Evolutionary conservation across 257 asterid species (phyloP).

Genomic region (Nemophila menziesii): DNA sequence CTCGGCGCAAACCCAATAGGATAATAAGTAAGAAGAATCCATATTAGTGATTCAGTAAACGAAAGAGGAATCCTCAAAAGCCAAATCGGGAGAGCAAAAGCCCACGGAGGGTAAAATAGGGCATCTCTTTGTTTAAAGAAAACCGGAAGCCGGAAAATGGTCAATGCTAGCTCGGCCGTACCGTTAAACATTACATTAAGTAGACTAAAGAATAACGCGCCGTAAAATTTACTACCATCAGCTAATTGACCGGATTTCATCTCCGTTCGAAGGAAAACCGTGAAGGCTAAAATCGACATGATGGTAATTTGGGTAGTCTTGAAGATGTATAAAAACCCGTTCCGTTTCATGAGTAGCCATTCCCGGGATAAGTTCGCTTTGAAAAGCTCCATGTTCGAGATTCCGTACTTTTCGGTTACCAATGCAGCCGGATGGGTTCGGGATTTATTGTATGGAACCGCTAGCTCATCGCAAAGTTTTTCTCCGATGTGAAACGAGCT

Average conservation of each 20-base stretch:
- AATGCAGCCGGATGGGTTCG: slow-evolving; percentile 63
- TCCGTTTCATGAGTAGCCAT: slow-evolving; percentile 69
- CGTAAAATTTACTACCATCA: slow-evolving; percentile 51
- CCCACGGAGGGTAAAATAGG: slow-evolving; percentile 80
- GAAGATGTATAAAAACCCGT: slow-evolving; percentile 55
- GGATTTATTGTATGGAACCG: slow-evolving; percentile 51
- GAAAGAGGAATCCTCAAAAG: slow-evolving; percentile 57
- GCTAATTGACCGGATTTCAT: slow-evolving; percentile 48
- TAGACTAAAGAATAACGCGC: slow-evolving; percentile 73
- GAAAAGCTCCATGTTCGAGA: slow-evolving; percentile 57
- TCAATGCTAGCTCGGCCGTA: slow-evolving; percentile 73
- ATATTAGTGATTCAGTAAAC: slow-evolving; percentile 44
- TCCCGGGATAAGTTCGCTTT: slow-evolving; percentile 59
- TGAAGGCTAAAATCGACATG: slow-evolving; percentile 55
- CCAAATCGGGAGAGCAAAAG: slow-evolving; percentile 85
- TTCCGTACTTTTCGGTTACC: slow-evolving; percentile 65
- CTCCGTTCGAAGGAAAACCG: slow-evolving; percentile 63
- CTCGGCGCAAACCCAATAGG: slow-evolving; percentile 82
- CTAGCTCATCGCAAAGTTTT: slow-evolving; percentile 30
- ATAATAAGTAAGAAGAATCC: slow-evolving; percentile 69
- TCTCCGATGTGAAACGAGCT: slow-evolving; percentile 43
- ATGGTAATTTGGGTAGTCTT: slow-evolving; percentile 64
- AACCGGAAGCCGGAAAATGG: slow-evolving; percentile 67
- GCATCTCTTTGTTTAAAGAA: slow-evolving; percentile 73
- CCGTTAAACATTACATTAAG: slow-evolving; percentile 81